Evolutionary conservation across 2,329 filamentous ascomycete genomes (phyloP).

Genomic region (Tolypocladium tropicale): DNA sequence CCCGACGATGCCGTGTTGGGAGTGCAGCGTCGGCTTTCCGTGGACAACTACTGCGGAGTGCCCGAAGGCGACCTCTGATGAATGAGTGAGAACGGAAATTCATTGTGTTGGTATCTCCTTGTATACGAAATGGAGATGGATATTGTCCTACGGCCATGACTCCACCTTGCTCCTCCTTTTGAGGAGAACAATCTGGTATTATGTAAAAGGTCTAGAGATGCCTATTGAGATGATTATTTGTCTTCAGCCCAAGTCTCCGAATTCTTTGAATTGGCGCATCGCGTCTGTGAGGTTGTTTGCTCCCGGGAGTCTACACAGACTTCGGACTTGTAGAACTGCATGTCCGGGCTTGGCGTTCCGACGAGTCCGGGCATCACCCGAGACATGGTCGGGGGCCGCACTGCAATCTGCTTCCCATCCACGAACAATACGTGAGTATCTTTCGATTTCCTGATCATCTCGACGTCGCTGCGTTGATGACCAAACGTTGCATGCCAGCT

Average conservation of each 20-base stretch:
- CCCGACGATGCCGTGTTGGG: constrained; percentile 5
- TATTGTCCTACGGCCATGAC: background rate
- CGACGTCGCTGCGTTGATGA: background rate
- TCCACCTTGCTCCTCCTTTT: no score
- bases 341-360: no score
- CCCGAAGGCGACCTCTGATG: background rate
- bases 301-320: no score
- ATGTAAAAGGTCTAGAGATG: no score
- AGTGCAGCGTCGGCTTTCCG: constrained; percentile 5
- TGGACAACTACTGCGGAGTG: constrained; percentile 6
- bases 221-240: no score
- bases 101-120: background rate
- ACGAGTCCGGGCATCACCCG: background rate
- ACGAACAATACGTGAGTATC: background rate
- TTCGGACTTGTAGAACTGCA: no score
- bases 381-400: background rate
- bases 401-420: no score
- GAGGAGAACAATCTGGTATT: no score
- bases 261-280: no score
- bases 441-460: background rate
- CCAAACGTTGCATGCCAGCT: background rate
- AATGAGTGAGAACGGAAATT: background rate
- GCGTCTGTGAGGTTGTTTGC: no score
- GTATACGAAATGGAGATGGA: background rate
- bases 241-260: no score